Conservation (phyloP, 225 moss, liverwort and hornwort species). For the Neckera pumila region DNA sequence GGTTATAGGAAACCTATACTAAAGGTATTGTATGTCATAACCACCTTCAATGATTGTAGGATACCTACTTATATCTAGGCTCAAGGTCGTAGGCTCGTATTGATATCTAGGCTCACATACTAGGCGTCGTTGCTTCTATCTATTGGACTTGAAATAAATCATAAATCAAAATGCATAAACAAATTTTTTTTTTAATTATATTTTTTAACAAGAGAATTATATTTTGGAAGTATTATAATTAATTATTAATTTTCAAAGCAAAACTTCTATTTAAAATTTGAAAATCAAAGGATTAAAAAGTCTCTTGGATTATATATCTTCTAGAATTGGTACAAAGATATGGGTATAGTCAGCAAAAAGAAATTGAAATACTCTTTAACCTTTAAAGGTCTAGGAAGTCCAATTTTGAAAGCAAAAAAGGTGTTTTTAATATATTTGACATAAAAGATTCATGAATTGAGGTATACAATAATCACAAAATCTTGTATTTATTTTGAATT, state of each 20-base stretch:
- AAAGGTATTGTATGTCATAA: too few species aligned
- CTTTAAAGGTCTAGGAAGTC: not conserved
- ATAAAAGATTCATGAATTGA: not conserved
- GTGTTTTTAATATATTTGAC: not conserved
- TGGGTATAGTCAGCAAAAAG: rapidly evolving
- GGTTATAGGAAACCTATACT: too few species aligned
- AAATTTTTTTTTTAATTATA: too few species aligned
- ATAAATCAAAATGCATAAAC: not conserved
- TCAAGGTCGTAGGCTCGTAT: too few species aligned
- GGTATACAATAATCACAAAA: not conserved
- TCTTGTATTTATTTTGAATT: not conserved
- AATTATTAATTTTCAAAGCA: not conserved
- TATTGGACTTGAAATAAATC: not conserved
- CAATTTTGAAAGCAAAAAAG: not conserved
- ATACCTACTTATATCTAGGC: too few species aligned
- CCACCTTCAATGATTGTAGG: too few species aligned
- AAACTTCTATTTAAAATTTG: not conserved
- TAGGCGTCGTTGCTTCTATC: not conserved
- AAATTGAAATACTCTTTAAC: not conserved
- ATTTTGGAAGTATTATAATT: not conserved
- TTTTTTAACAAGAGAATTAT: not conserved
- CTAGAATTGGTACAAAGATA: not conserved
- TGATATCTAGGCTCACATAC: too few species aligned
- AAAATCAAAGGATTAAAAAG: not conserved
- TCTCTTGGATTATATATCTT: not conserved